A percentile compares a stretch with the other conserved stretches of the same genome.
These are phyloP conservation scores for Nephelium lappaceum DNA, from an alignment of 345 rosid species.

Conservation along the genomic window DNA sequence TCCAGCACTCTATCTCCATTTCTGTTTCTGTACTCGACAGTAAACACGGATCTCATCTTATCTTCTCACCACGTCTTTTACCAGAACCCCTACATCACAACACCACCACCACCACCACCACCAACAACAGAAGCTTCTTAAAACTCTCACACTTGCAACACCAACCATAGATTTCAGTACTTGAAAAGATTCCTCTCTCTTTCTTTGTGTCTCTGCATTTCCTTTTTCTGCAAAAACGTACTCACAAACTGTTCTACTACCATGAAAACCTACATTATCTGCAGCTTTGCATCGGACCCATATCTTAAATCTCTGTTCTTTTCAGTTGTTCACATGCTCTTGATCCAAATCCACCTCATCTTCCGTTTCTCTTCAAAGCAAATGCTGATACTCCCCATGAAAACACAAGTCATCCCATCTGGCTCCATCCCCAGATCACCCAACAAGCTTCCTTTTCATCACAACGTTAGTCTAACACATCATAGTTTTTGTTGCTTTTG, in stretches of 20 bases:
- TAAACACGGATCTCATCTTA: not conserved
- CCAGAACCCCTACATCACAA: not conserved
- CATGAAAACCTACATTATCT: slow-evolving; percentile 22
- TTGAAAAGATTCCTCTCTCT: not conserved
- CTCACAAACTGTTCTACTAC: not conserved
- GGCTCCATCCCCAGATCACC: slow-evolving; percentile 49
- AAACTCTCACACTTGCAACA: not conserved
- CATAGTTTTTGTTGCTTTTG: not conserved
- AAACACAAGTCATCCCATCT: slow-evolving; percentile 45
- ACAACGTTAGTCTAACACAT: slow-evolving; percentile 82
- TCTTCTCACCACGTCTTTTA: not conserved
- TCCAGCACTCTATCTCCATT: not conserved
- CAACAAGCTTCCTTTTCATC: slow-evolving; percentile 77
- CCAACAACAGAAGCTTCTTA: not conserved
- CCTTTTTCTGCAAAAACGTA: too few species aligned
- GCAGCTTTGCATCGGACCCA: not conserved
- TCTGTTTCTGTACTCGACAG: not conserved
- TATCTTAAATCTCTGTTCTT: slow-evolving; percentile 18
- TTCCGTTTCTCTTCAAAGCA: slow-evolving; percentile 27
- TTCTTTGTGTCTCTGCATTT: not conserved
- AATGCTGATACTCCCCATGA: slow-evolving; percentile 60
- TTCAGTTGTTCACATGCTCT: slow-evolving; percentile 13
- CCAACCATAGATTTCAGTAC: not conserved
- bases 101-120: too few species aligned
- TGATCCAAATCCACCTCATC: slow-evolving; percentile 25